phyloP scores from a whole-genome alignment of 2,329 filamentous ascomycete genomes.

The Botryotinia calthae region DNA sequence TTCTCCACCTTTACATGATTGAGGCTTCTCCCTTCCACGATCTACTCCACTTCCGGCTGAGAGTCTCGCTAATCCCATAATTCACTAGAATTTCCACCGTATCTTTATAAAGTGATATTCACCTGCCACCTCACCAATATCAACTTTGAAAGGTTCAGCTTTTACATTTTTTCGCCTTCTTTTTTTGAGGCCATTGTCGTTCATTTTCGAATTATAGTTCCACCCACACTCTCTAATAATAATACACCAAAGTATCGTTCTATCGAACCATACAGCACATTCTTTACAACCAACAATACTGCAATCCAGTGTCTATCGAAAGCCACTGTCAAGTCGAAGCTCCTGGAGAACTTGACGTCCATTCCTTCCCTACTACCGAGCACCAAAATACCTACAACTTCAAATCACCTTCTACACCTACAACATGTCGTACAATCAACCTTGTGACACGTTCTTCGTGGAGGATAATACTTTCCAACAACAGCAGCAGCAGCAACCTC shows the following conservation, averaged over 20 bases:
- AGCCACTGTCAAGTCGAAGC: slow-evolving; percentile 38
- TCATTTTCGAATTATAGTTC: slow-evolving; percentile 35
- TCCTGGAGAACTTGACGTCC: slow-evolving; percentile 42
- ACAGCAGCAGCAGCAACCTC: slow-evolving; percentile 27
- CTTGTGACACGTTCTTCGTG: slow-evolving; percentile 67
- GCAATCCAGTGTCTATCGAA: slow-evolving; percentile 32
- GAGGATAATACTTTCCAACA: slow-evolving; percentile 47
- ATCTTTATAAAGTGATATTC: slow-evolving; percentile 21
- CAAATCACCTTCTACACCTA: slow-evolving; percentile 28
- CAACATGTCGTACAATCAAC: slow-evolving; percentile 43
- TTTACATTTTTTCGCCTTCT: slow-evolving; percentile 26
- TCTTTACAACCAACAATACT: slow-evolving; percentile 33
- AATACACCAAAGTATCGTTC: slow-evolving; percentile 31
- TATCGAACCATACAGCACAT: slow-evolving; percentile 31
- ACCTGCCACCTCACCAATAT: slow-evolving; percentile 27
- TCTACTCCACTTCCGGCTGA: slow-evolving; percentile 2
- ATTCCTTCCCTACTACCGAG: slow-evolving; percentile 32
- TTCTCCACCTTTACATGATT: slow-evolving; percentile 10
- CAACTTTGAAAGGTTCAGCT: slow-evolving; percentile 22
- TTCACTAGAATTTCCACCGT: slow-evolving; percentile 16
- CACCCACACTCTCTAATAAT: slow-evolving; percentile 37
- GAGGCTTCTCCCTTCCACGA: slow-evolving; percentile 5
- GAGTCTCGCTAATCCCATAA: slow-evolving; percentile 18
- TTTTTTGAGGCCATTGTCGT: slow-evolving; percentile 35
- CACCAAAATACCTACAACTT: slow-evolving; percentile 17